A percentile compares a stretch with the other conserved stretches of the same genome.
Conservation (phyloP, 345 rosid genomes). For the Garcia nutans region DNA sequence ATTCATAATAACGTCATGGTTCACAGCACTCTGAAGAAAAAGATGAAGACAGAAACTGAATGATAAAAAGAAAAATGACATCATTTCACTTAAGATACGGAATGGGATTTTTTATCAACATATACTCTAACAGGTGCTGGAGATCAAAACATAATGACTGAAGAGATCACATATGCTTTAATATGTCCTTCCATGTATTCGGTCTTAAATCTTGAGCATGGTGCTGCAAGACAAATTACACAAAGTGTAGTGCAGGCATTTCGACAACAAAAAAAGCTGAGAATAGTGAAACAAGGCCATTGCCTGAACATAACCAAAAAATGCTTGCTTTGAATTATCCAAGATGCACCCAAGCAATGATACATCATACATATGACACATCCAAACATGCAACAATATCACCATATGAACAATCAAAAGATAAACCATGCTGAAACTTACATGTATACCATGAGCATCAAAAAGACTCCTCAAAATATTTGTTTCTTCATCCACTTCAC, state of each 20-base stretch:
- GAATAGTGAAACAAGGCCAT: neutral
- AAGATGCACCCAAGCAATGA: neutral
- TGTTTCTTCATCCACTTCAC: slow-evolving; percentile 65
- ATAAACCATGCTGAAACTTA: slow-evolving; percentile 37
- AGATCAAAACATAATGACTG: neutral
- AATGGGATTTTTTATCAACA: neutral
- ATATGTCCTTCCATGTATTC: too few species aligned
- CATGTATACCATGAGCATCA: slow-evolving; percentile 88
- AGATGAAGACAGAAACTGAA: neutral
- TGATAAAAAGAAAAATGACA: neutral
- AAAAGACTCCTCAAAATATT: slow-evolving; percentile 77
- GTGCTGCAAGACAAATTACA: neutral
- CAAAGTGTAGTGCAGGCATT: neutral
- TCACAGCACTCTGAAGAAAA: slow-evolving; percentile 70
- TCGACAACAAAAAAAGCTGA: neutral
- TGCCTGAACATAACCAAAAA: neutral
- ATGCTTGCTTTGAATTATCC: neutral
- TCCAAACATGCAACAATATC: neutral
- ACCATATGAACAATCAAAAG: neutral
- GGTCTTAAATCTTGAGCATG: neutral
- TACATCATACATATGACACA: neutral
- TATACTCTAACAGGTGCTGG: neutral
- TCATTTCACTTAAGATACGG: neutral
- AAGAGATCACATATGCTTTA: neutral
- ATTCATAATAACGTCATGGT: slow-evolving; percentile 80